Evolutionary conservation across 495 filamentous ascomycete genomes (phyloP), one percentile per base, ranked within the genome.

Genomic region (Chaetomium cochliodes): DNA sequence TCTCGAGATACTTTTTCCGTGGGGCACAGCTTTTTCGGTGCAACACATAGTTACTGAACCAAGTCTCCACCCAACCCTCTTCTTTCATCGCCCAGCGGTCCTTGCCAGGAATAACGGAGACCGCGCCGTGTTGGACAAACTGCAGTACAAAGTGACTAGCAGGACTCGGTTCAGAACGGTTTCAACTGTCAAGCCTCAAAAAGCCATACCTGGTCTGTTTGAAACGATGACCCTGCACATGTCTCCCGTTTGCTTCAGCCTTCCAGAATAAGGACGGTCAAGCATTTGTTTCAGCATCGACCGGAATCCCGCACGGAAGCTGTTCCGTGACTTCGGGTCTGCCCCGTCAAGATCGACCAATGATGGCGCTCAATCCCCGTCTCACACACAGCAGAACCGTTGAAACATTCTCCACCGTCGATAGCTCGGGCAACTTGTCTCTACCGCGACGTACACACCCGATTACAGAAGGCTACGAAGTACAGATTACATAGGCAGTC

Each of bases 281-380:
- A 28, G 39, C 25, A 33, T 47, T 47, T 9, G 57, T 59, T 49
- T 59, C 57, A 46, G 25, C 57, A 59, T 59, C 25, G 57, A 47
- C 23, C 8, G 22, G 37, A 22, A 44, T 26, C 22, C 22, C 33
- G 37, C 37, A 23, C 12, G 54, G 33, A 25, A 28, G 37, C 16
- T 11, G 39, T 16, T 33, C 55, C 55, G 23, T 18, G 22, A 58
- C 39, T 9, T 42, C 39, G 39, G 55, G 13, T 26, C 55, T 8
- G 37, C 39, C 33, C 37, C 18, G 15, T 22, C 5, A 28, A 28
- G 37, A 46, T 46, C 22, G 22, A 46, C 55, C 55, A 58, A 46
- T 46, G 13, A 12, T 20, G 26, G 4, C 15, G 12, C 23, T 52
- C 16, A 30, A n/a, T 28, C 0, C 25, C 15, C 28, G 16, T 5